A percentile compares a stretch with the other conserved stretches of the same genome.
Conservation (phyloP, 495 filamentous ascomycete genomes). For the Thermothielavioides terrestris region DNA sequence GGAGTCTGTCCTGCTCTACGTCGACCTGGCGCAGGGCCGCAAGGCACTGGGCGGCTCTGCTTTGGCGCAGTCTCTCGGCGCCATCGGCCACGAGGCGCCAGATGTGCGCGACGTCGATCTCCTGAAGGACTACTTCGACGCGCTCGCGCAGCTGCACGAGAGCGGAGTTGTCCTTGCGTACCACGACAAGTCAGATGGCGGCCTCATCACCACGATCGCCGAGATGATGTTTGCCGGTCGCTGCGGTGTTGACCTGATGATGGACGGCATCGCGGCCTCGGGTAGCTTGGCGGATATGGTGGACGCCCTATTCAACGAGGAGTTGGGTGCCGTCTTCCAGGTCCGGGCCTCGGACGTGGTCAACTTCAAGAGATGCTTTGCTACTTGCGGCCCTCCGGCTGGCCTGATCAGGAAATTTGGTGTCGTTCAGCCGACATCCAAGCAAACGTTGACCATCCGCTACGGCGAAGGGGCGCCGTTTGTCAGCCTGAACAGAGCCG, state of each 20-base stretch:
- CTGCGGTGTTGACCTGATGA: constrained; percentile 76
- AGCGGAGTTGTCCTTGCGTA: constrained; percentile 85
- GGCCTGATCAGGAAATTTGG: constrained; percentile 78
- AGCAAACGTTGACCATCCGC: constrained; percentile 70
- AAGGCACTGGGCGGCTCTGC: constrained; percentile 86
- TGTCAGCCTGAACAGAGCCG: constrained; percentile 56
- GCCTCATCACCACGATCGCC: constrained; percentile 79
- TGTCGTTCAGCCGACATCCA: constrained; percentile 53
- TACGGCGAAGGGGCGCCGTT: constrained; percentile 52
- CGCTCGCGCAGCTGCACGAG: constrained; percentile 76
- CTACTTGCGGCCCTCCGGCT: constrained; percentile 78
- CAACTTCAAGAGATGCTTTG: constrained; percentile 82
- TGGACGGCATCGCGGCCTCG: constrained; percentile 58
- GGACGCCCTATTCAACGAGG: constrained; percentile 84
- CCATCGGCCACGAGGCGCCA: constrained; percentile 74
- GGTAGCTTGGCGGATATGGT: constrained; percentile 55
- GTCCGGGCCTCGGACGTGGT: constrained; percentile 75
- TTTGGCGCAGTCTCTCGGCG: constrained; percentile 83
- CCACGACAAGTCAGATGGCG: constrained; percentile 90
- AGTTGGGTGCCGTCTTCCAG: constrained; percentile 96
- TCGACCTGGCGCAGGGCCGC: constrained; percentile 71
- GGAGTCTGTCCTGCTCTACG: constrained; percentile 80
- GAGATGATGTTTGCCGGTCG: constrained; percentile 99
- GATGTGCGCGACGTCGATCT: constrained; percentile 75
- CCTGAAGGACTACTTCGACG: constrained; percentile 88